These are phyloP conservation scores for Serendipita indica DNA, from an alignment of 768 basidiomycete genomes.

Conservation along the genomic window DNA sequence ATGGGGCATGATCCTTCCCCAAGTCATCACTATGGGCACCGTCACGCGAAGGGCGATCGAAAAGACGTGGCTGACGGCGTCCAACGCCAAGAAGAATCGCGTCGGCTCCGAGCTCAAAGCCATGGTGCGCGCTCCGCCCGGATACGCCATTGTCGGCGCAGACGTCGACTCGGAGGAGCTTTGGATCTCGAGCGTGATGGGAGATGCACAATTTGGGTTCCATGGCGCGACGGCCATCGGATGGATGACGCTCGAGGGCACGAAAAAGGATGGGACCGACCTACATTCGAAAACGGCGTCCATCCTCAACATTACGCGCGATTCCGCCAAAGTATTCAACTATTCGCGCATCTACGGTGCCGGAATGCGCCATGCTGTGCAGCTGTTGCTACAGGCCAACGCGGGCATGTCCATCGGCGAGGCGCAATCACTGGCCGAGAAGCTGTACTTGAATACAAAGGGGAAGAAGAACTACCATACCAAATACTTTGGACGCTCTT, in stretches of 20 bases:
- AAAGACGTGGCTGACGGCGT: slow-evolving; percentile 95
- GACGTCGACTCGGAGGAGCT: slow-evolving; percentile 98
- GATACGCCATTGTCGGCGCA: slow-evolving; percentile 90
- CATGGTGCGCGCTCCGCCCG: slow-evolving; percentile 87
- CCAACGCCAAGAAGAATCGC: slow-evolving; percentile 93
- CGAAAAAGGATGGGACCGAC: slow-evolving; percentile 87
- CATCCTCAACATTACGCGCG: slow-evolving; percentile 84
- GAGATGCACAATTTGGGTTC: slow-evolving; percentile 92
- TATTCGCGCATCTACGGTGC: slow-evolving; percentile 99
- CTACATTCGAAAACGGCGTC: slow-evolving; percentile 90
- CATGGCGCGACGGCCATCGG: slow-evolving; percentile 95
- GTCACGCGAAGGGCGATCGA: slow-evolving; percentile 96
- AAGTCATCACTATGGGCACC: slow-evolving; percentile 96
- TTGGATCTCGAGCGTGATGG: slow-evolving; percentile 98
- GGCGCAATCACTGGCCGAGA: slow-evolving; percentile 67
- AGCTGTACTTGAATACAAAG: slow-evolving; percentile 85
- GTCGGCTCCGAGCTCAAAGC: slow-evolving; percentile 98
- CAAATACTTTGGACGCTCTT: slow-evolving; percentile 64
- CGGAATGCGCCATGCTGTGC: slow-evolving; percentile 83
- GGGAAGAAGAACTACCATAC: slow-evolving; percentile 69
- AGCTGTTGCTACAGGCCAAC: slow-evolving; percentile 75
- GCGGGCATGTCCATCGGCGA: slow-evolving; percentile 60
- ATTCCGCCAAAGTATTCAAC: slow-evolving; percentile 97
- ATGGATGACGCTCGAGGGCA: slow-evolving; percentile 99
- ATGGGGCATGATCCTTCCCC: slow-evolving; percentile 87